Conservation (phyloP, 768 basidiomycete species). For the Agaricus sinodeliciosus region DNA sequence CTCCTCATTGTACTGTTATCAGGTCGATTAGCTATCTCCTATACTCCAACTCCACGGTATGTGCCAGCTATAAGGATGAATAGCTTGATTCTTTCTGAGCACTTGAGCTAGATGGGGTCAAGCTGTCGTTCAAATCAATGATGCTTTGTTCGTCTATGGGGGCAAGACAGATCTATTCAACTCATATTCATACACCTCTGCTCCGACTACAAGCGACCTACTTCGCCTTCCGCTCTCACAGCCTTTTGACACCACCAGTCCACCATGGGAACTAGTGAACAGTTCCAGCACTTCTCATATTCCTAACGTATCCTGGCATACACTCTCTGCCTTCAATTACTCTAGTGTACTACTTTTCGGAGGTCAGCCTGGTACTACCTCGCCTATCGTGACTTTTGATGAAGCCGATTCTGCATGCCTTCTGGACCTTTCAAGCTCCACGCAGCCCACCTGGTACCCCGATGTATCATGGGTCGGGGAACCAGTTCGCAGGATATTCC, state of each 20-base stretch:
- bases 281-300: constrained; percentile 43
- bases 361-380: constrained; percentile 62
- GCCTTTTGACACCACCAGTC: constrained; percentile 50
- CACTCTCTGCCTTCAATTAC: constrained; percentile 58
- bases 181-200: constrained; percentile 64
- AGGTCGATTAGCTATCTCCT: not conserved
- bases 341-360: constrained; percentile 62
- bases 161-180: constrained; percentile 74
- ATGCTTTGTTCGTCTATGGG: constrained; percentile 67
- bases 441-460: constrained; percentile 37
- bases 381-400: constrained; percentile 41
- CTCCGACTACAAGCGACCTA: constrained; percentile 66
- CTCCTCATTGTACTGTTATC: not conserved
- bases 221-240: constrained; percentile 58
- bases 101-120: constrained; percentile 71
- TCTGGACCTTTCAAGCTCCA: constrained; percentile 35
- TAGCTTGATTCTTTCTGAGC: not conserved
- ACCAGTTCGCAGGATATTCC: constrained; percentile 73
- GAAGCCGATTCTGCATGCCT: constrained; percentile 58
- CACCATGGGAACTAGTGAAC: constrained; percentile 63
- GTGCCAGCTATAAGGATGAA: not conserved
- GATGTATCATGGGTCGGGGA: constrained; percentile 54
- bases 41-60: constrained; percentile 6
- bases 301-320: constrained; percentile 74
- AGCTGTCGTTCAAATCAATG: constrained; percentile 50